A percentile compares a stretch with the other conserved stretches of the same genome.
Evolutionary conservation across 2,329 filamentous ascomycete species (phyloP).

Genomic region (Fusarium coffeatum): DNA sequence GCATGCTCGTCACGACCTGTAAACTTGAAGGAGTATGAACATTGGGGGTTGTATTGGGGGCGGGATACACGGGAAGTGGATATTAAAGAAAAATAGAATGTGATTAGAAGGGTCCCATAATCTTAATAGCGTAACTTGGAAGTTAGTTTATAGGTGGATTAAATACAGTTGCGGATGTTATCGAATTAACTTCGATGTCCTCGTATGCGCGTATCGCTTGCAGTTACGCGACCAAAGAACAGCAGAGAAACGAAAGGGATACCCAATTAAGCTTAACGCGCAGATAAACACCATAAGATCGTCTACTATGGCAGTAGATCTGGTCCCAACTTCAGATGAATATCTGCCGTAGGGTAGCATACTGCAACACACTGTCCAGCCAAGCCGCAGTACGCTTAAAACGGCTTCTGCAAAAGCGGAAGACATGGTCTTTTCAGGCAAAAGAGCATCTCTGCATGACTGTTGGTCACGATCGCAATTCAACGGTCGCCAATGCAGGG

Average conservation of each 20-base stretch:
- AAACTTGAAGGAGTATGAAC: not conserved
- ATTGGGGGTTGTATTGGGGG: not conserved
- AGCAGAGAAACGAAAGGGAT: not conserved
- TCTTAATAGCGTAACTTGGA: not conserved
- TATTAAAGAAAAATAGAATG: not conserved
- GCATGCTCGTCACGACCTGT: not conserved
- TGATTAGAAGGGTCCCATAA: not conserved
- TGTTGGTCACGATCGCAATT: not conserved
- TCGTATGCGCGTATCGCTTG: not conserved
- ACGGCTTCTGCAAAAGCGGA: not conserved
- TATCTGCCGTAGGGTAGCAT: not conserved
- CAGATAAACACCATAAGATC: conserved; percentile 2
- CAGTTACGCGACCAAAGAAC: not conserved
- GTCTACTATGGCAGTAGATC: not conserved
- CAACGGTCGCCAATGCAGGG: not conserved
- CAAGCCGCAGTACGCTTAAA: not conserved
- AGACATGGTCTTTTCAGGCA: not conserved
- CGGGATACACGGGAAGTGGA: not conserved
- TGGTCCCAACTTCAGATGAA: not conserved
- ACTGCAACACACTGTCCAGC: not conserved
- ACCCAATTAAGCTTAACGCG: not conserved
- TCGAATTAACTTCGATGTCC: not conserved
- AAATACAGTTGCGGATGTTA: not conserved
- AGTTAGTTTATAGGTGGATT: not conserved
- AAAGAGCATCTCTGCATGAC: not conserved